Conservation (phyloP, 225 moss, liverwort and hornwort species). For the Anthoceros angustus region DNA sequence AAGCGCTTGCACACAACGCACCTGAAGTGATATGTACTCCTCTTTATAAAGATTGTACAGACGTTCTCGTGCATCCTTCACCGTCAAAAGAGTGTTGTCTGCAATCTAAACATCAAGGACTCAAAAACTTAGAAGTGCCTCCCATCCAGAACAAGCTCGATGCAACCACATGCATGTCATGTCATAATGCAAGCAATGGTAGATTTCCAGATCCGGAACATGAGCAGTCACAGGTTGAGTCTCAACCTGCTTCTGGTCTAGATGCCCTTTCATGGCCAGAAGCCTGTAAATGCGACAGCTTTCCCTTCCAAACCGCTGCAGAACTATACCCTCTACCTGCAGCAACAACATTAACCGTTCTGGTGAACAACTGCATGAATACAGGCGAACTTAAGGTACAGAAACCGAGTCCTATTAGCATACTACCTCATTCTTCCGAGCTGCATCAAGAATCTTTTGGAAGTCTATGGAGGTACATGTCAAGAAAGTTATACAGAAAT, state of each 20-base stretch:
- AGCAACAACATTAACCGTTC: neutral
- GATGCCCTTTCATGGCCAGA: slow-evolving; percentile 72
- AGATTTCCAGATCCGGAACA: neutral
- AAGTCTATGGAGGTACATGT: slow-evolving; percentile 31
- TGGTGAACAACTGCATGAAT: neutral
- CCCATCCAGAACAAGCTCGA: neutral
- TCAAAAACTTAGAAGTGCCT: neutral
- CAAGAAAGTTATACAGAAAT: slow-evolving; percentile 8
- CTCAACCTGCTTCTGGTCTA: slow-evolving; percentile 86
- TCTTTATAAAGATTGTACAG: slow-evolving; percentile 72
- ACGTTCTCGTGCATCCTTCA: slow-evolving; percentile 71
- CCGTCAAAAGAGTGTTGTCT: slow-evolving; percentile 75
- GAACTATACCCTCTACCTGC: slow-evolving; percentile 86
- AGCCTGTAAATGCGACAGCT: slow-evolving; percentile 89
- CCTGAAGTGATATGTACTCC: slow-evolving; percentile 73
- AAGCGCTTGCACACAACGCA: slow-evolving; percentile 6
- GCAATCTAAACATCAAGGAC: slow-evolving; percentile 39
- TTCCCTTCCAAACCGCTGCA: slow-evolving; percentile 85
- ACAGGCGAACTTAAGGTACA: neutral
- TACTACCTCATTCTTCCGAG: slow-evolving; percentile 63
- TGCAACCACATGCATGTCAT: neutral
- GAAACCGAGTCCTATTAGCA: neutral
- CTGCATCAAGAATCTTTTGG: slow-evolving; percentile 60
- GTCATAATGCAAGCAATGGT: neutral
- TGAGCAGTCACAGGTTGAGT: neutral